Percentiles rank a stretch among this genome's conserved stretches.
Conservation (phyloP, 805 yeast genomes). For the Alloascoidea hylecoeti region DNA sequence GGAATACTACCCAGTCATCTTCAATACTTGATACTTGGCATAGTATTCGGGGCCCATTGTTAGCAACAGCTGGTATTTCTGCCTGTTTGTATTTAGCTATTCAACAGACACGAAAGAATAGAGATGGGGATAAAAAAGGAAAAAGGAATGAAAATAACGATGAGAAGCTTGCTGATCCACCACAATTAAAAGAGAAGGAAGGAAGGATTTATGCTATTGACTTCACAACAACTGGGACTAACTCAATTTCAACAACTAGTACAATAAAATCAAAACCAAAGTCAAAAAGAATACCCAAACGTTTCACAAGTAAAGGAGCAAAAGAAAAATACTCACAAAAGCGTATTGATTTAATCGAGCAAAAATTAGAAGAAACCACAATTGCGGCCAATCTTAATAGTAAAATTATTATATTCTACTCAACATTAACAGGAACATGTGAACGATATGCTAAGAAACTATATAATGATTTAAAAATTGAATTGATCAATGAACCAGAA, state of each 20-base stretch:
- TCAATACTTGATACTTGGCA: background rate
- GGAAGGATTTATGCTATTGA: background rate
- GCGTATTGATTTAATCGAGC: slow-evolving; percentile 4
- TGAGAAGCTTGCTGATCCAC: background rate
- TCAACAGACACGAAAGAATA: background rate
- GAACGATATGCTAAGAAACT: slow-evolving; percentile 51
- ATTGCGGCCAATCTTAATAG: slow-evolving; percentile 21
- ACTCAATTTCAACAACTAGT: background rate
- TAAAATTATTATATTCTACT: slow-evolving; percentile 57
- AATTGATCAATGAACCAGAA: slow-evolving; percentile 26
- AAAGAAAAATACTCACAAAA: slow-evolving; percentile 3
- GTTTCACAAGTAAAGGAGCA: slow-evolving; percentile 4
- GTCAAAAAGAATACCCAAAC: slow-evolving; percentile 2
- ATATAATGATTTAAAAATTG: slow-evolving; percentile 18
- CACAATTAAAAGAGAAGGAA: background rate
- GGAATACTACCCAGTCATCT: no score
- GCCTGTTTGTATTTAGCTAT: background rate
- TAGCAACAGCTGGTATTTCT: background rate
- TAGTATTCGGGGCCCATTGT: background rate
- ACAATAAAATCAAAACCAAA: background rate
- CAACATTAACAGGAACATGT: slow-evolving; percentile 78
- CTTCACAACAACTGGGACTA: slow-evolving; percentile 1
- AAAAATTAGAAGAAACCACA: slow-evolving; percentile 4
- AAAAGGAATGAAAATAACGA: background rate
- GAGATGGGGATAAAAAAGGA: background rate